Evolutionary conservation across 2,329 filamentous ascomycete genomes (phyloP), one percentile per base, ranked within the genome.

Genomic region (Hypoxylon sp.): DNA sequence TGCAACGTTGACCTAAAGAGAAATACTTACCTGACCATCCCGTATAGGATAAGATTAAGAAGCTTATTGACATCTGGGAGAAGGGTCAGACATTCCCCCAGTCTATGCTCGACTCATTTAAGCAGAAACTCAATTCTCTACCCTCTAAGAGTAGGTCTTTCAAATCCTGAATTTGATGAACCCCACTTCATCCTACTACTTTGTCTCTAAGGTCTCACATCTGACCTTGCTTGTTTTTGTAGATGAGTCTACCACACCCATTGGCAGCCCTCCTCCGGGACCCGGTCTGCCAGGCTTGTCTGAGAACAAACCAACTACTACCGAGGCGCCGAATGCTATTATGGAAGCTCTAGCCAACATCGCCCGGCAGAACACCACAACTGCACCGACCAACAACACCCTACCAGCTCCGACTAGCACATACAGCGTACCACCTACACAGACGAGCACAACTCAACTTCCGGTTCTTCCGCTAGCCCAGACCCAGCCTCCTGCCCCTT

Each of bases 11-110:
- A 74, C 67, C 49, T 65, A 71, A 73, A 72, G 72, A 78, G 76
- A 80, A 79, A 71, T 69, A 78, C 80, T 81, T 79, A 86, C 84
- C 77, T 77, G 74, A 74, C 73, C 73, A 74, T 77, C 78, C 71
- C 78, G 79, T 90, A 84, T 91, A 96, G 92, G 93, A 97, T 79
- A 98, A 98, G 84, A 95, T 98, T 81, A 90, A 87, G 79, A 98
- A 98, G 80, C 88, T 99, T 74, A 85, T 98, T 82, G 94, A 97
- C 79, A 99, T 99, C 73, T 99, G 96, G 96, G 94, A 98, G 79
- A 96, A 96, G 77, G 93, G 93, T 71, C 91, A 92, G 78, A 98
- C 94, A 21, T 98, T 99, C 80, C 94, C 96, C 25, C 79, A 86
- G 45, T 81, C 90, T 59, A 91, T 97, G 89, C 88, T 99, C 74